These are phyloP conservation scores for Colletotrichum sp. DNA, from an alignment of 2,329 filamentous ascomycete species.

Conservation along the genomic window DNA sequence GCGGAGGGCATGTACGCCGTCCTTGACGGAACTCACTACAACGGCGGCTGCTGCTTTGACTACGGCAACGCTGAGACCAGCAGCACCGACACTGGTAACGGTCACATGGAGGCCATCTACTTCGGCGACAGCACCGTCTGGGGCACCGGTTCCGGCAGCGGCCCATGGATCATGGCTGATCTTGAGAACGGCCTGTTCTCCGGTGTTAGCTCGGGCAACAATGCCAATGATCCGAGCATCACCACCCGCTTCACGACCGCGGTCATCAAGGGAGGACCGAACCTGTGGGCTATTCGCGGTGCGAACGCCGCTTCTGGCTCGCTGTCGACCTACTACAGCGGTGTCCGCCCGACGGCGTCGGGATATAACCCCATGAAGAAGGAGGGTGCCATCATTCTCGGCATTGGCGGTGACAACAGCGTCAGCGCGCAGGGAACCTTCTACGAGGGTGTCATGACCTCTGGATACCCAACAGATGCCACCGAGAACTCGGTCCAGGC, in stretches of 20 bases:
- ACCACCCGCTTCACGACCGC: conserved; percentile 62
- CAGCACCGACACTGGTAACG: conserved; percentile 59
- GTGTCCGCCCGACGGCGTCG: conserved; percentile 51
- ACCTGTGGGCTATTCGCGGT: conserved; percentile 65
- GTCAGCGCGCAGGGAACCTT: conserved; percentile 64
- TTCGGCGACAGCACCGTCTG: conserved; percentile 60
- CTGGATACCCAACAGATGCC: conserved; percentile 63
- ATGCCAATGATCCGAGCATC: conserved; percentile 57
- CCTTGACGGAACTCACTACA: conserved; percentile 65
- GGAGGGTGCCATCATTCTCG: conserved; percentile 70
- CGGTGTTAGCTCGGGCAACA: conserved; percentile 48
- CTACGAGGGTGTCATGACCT: conserved; percentile 70
- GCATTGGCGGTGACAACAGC: conserved; percentile 74
- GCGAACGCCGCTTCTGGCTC: conserved; percentile 58
- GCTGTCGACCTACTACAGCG: conserved; percentile 64
- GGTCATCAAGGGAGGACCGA: conserved; percentile 59
- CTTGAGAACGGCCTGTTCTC: conserved; percentile 72
- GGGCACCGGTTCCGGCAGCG: conserved; percentile 61
- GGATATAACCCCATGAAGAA: conserved; percentile 70
- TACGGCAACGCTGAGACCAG: conserved; percentile 63
- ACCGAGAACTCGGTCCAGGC: conserved; percentile 64
- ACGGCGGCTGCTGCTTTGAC: conserved; percentile 61
- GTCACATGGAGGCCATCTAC: conserved; percentile 75
- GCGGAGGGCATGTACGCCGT: conserved; percentile 67
- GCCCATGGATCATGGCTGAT: conserved; percentile 74